These are phyloP conservation scores for Gonium pectorale DNA, from an alignment of 139 green algal genomes.

Conservation along the genomic window DNA sequence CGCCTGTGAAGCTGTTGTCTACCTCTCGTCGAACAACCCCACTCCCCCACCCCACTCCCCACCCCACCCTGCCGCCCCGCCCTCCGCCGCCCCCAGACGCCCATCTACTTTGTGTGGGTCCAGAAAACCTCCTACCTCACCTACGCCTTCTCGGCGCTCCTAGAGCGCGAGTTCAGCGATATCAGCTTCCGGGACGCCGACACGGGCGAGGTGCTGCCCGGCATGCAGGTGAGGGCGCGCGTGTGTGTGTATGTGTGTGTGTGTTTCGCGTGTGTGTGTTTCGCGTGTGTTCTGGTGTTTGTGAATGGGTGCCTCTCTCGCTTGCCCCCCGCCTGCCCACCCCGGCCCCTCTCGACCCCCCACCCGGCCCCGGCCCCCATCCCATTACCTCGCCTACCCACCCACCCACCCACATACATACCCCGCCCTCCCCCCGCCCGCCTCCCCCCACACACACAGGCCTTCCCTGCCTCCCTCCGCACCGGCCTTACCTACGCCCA, in stretches of 20 bases:
- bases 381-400: background rate
- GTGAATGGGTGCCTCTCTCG: background rate
- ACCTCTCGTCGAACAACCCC: too few species aligned
- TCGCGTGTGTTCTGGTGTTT: background rate
- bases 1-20: too few species aligned
- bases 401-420: background rate
- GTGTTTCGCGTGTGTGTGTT: background rate
- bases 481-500: constrained; percentile 16
- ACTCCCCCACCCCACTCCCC: background rate
- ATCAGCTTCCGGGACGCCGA: constrained; percentile 21
- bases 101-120: constrained; percentile 72
- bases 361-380: background rate
- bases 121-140: constrained; percentile 68
- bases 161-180: constrained; percentile 45
- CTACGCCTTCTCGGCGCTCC: constrained; percentile 63
- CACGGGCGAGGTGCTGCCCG: background rate
- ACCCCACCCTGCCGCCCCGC: too few species aligned
- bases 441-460: too few species aligned
- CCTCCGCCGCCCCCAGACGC: constrained; percentile 18
- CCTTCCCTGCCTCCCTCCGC: background rate
- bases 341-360: too few species aligned
- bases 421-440: background rate
- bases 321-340: background rate
- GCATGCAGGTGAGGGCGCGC: background rate
- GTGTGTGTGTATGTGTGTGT: background rate